These are phyloP conservation scores for Rhodotorula sp. DNA, from an alignment of 1,284 basidiomycete species.

Conservation along the genomic window DNA sequence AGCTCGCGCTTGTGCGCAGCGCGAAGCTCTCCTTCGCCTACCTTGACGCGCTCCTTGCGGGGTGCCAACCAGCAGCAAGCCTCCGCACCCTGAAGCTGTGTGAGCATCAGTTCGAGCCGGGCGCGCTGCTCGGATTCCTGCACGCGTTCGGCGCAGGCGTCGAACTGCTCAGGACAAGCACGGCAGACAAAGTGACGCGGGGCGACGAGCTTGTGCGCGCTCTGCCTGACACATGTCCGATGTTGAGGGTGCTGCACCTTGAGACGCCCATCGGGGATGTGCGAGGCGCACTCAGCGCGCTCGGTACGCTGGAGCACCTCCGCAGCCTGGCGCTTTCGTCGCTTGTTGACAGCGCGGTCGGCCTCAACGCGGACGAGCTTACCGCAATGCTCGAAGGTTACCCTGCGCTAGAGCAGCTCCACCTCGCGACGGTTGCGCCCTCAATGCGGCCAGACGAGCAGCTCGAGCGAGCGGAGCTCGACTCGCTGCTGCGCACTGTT, in stretches of 20 bases:
- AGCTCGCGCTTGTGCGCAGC: slow-evolving; percentile 8
- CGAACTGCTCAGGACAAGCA: not conserved
- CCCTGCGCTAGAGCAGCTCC: not conserved
- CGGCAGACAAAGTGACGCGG: slow-evolving; percentile 3
- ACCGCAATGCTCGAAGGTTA: not conserved
- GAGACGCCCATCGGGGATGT: slow-evolving; percentile 3
- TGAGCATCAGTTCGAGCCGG: slow-evolving; percentile 24
- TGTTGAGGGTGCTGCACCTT: not conserved
- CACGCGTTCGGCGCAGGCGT: slow-evolving; percentile 5
- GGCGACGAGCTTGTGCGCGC: not conserved
- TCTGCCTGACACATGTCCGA: not conserved
- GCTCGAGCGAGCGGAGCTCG: not conserved
- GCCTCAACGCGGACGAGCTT: no score
- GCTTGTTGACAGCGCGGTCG: not conserved
- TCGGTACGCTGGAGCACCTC: not conserved
- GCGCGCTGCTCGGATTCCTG: slow-evolving; percentile 4
- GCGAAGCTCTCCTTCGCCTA: slow-evolving; percentile 10
- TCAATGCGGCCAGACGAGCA: not conserved
- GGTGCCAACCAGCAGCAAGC: not conserved
- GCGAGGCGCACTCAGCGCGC: not conserved
- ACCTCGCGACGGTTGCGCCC: not conserved
- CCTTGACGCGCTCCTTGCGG: slow-evolving; percentile 9
- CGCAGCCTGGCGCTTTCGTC: slow-evolving; percentile 1
- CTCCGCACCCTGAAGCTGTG: slow-evolving; percentile 8
- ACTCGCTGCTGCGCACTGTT: not conserved